Base-by-base conservation (phyloP, 371 early-diverging fungal species). In the Apophysomyces elegans region DNA sequence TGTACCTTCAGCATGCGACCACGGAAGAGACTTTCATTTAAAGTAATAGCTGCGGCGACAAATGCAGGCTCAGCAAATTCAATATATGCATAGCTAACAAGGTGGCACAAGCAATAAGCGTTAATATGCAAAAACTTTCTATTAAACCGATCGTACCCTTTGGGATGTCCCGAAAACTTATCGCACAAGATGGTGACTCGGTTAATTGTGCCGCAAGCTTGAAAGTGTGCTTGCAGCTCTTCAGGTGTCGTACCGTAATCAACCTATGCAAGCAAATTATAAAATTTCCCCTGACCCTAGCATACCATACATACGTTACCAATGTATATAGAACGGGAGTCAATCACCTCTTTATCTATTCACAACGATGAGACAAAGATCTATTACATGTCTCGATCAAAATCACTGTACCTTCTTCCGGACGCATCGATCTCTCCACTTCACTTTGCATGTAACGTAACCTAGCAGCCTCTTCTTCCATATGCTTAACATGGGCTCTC, bases 401-500 rank as follows among this genome's bases (percentile, higher is more conserved):
- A 68, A 75, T 37, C 0, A 43, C 36, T 36, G 39, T 72, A 85
- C 88, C 87, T 80, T 86, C 88, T 71, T 83, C 84, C 59, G 84
- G 79, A 67, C 80, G 81, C 84, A 91, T 85, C 35, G 91, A 92
- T 77, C 92, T 91, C 63, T 95, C 93, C 44, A 92, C 90, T 69
- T 93, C 90, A 39, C 91, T 95, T 71, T 95, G 95, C 90, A 97
- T 92, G 68, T 92, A 92, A 58, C 91, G 87, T 64, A 98, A 86
- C 76, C 94, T 93, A 58, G 92, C 93, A n/a, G 98, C 97, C 70
- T 98, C 98, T 60, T 90, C 88, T 74, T 97, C 97, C 96, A 96
- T 95, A 76, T 95, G 93, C 68, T 90, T 78, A 44, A 96, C 92
- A 39, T 94, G 88, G 71, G 86, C 85, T 77, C 94, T 92, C 93